Evolutionary conservation across 164 flowering plant genomes (phyloP), one percentile per base, ranked within the genome.

Genomic region (Dillenia suffruticosa): DNA sequence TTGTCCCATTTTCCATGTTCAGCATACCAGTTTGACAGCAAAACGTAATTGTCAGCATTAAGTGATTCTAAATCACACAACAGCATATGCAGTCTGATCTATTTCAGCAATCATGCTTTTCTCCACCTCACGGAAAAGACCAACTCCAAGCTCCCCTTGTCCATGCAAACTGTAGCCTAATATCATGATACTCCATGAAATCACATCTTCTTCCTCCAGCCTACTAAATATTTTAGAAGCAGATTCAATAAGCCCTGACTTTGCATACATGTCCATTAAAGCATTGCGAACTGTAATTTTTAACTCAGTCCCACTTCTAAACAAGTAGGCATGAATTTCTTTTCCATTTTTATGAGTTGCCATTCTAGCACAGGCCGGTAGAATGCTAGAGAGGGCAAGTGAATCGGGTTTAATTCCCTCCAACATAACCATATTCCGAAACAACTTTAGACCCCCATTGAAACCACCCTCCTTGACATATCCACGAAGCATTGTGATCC

Each of bases 151-250:
- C 59, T 73, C 71, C 65, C 90, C 89, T 67, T 71, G 81, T 47
- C 96, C 90, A 56, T 85, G 90, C 54, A 85, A 71, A 76, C 89
- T 79, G 58, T 63, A 75, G 10, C 92, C 92, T 26, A 72, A 46
- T 57, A 85, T 82, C 90, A 87, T 87, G 45, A 81, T 58, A 19
- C 88, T 87, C 89, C 86, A 89, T n/a, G 90, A 85, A 48, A 82
- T 58, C 12, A 49, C 60, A 72, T 89, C 96, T 57, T 61, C 81
- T 44, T 67, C 62, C 50, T 58, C 59, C 82, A 85, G 82, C 40
- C 52, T 46, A 12, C 17, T 54, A 68, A 87, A 89, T 24, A 87
- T 56, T 50, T 48, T 79, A 9, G 77, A 61, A 24, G 90, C 90
- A 9, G 19, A 79, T 14, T 74, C 77, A 9, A 82, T 16, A 46